Evolutionary conservation across 345 rosid species (phyloP), one percentile per base, ranked within the genome.

Genomic region (Bretschneidera sinensis): DNA sequence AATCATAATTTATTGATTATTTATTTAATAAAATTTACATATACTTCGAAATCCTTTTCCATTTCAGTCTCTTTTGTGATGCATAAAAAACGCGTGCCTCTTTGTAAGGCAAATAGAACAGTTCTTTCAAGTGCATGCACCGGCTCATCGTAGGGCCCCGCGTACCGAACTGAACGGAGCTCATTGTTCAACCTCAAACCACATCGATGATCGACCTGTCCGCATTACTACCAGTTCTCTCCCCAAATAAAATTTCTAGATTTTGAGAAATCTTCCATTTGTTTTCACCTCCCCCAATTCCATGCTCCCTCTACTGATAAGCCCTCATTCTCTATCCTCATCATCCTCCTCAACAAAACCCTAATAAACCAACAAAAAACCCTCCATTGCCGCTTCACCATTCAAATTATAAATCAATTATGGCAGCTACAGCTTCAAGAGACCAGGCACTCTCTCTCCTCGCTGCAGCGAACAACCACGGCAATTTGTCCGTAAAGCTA

Each of bases 401-500:
- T 49, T 23, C 64, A 45, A 14, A 72, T 61, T 71, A 17, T 9
- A 48, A 63, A 62, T 23, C 19, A 48, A 31, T 43, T 49, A 79
- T 76, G 80, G 71, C 72, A 64, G 64, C 67, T 39, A 48, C 60
- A 59, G 76, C 81, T 59, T 82, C 82, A 18, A 75, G 82, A 67
- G 86, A 81, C 57, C 96, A 82, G 62, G 88, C 91, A 11, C 80
- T 85, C 51, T 76, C 90, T 54, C 97, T 92, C 65, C 89, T 89
- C 61, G 73, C 85, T 54, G 94, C 96, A 10, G 91, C 91, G 18
- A 83, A 79, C 64, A 78, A 74, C 80, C 98, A 89, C 47, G 74
- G 86, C 63, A 96, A 85, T 78, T 79, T 92, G 79, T 84, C 87
- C 4, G 96, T 89, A 22, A 92, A 85, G 87, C 84, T 92, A 25